These are phyloP conservation scores for Cyclocybe aegerita DNA, from an alignment of 768 basidiomycete species.

Conservation along the genomic window DNA sequence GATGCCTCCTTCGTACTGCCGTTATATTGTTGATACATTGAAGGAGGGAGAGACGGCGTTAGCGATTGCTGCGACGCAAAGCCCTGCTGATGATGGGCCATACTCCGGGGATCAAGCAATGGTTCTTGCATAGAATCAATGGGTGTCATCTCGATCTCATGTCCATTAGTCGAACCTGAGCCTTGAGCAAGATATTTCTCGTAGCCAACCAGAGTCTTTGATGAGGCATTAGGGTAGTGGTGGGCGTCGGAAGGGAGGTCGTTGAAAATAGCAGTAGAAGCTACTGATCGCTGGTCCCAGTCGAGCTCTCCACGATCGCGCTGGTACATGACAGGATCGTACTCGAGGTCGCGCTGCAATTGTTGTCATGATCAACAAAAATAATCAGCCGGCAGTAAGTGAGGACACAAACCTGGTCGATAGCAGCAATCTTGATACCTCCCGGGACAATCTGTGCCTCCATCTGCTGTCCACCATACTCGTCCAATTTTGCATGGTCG, in stretches of 20 bases:
- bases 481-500: constrained; percentile 65
- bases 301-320: constrained; percentile 84
- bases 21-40: constrained; percentile 36
- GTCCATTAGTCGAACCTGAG: constrained; percentile 26
- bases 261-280: constrained; percentile 56
- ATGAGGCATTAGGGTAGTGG: constrained; percentile 33
- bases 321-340: constrained; percentile 75
- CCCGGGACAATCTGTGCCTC: constrained; percentile 74
- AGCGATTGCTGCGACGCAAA: constrained; percentile 39
- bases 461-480: constrained; percentile 78
- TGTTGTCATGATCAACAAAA: background rate
- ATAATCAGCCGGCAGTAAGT: background rate
- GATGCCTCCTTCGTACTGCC: constrained; percentile 58
- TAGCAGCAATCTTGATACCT: constrained; percentile 80
- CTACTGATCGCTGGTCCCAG: constrained; percentile 82
- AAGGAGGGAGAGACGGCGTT: constrained; percentile 38
- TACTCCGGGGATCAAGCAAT: constrained; percentile 41
- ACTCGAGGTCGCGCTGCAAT: constrained; percentile 67
- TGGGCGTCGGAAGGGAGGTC: constrained; percentile 39
- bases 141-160: constrained; percentile 54
- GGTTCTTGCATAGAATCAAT: constrained; percentile 64
- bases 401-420: constrained; percentile 59
- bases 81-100: constrained; percentile 34
- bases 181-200: constrained; percentile 58
- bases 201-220: constrained; percentile 39